A percentile compares a stretch with the other conserved stretches of the same genome.
These are phyloP conservation scores for Penicillium sp. DNA, from an alignment of 2,329 filamentous ascomycete genomes.

Conservation along the genomic window DNA sequence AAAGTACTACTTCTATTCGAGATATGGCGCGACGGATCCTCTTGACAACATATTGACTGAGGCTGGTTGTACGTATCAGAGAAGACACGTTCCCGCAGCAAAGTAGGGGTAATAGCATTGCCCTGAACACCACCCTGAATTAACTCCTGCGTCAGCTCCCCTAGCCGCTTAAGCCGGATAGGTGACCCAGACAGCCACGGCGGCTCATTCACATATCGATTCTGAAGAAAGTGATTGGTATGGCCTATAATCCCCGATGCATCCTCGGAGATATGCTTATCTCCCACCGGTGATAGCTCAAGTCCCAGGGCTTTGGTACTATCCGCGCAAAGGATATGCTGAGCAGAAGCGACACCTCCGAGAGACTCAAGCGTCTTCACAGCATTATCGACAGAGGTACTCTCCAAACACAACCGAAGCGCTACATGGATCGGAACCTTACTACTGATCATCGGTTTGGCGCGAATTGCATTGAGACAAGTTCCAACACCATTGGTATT, in stretches of 20 bases:
- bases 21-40: conserved; percentile 27
- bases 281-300: conserved; percentile 31
- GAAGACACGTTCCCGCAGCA: conserved; percentile 35
- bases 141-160: conserved; percentile 26
- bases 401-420: conserved; percentile 56
- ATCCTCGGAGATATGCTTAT: conserved; percentile 37
- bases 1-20: conserved; percentile 33
- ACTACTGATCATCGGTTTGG: conserved; percentile 52
- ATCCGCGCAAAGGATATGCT: conserved; percentile 57
- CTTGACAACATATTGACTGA: conserved; percentile 36
- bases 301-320: conserved; percentile 26
- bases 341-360: conserved; percentile 54
- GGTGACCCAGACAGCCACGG: conserved; percentile 35
- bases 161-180: conserved; percentile 29
- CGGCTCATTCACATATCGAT: conserved; percentile 32
- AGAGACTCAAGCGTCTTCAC: conserved; percentile 44
- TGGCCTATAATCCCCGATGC: conserved; percentile 39
- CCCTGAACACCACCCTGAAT: conserved; percentile 19
- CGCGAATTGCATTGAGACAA: conserved; percentile 61
- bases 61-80: conserved; percentile 38
- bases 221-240: conserved; percentile 47
- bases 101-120: conserved; percentile 19
- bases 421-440: conserved; percentile 62
- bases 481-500: conserved; percentile 59
- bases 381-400: conserved; percentile 47